Conservation (phyloP, 106 monocot species). For the Allium cepa region DNA sequence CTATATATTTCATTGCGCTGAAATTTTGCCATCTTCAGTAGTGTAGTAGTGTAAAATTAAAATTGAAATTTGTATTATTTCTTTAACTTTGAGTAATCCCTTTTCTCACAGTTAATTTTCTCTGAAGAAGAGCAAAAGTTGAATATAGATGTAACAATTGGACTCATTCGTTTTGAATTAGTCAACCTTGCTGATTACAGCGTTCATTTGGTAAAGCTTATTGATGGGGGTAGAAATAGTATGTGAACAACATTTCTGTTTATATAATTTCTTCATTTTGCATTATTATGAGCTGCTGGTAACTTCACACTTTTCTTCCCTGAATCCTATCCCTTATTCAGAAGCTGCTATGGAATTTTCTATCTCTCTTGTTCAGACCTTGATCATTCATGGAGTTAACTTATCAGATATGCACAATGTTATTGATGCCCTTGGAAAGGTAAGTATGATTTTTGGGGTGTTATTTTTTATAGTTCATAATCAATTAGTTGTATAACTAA, state of each 20-base stretch:
- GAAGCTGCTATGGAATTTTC: slow-evolving; percentile 88
- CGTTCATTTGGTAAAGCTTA: slow-evolving; percentile 84
- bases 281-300: neutral
- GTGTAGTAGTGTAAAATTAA: too few species aligned
- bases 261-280: too few species aligned
- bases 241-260: slow-evolving; percentile 25
- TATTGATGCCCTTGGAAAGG: slow-evolving; percentile 79
- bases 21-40: too few species aligned
- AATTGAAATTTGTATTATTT: too few species aligned
- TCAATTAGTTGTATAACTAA: too few species aligned
- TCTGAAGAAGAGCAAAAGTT: slow-evolving; percentile 94
- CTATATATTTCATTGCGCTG: too few species aligned
- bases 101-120: slow-evolving; percentile 68
- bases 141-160: slow-evolving; percentile 74
- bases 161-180: slow-evolving; percentile 71
- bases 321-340: slow-evolving; percentile 11
- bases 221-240: slow-evolving; percentile 97
- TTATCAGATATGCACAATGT: slow-evolving; percentile 68
- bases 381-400: slow-evolving; percentile 55
- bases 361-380: slow-evolving; percentile 61
- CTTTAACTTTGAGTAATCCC: neutral
- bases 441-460: too few species aligned
- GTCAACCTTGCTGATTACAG: slow-evolving; percentile 89
- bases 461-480: too few species aligned
- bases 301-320: neutral